A percentile compares a stretch with the other conserved stretches of the same genome.
Evolutionary conservation across 2,329 filamentous ascomycete genomes (phyloP).

Genomic region (Ceratocystis alfenasii): DNA sequence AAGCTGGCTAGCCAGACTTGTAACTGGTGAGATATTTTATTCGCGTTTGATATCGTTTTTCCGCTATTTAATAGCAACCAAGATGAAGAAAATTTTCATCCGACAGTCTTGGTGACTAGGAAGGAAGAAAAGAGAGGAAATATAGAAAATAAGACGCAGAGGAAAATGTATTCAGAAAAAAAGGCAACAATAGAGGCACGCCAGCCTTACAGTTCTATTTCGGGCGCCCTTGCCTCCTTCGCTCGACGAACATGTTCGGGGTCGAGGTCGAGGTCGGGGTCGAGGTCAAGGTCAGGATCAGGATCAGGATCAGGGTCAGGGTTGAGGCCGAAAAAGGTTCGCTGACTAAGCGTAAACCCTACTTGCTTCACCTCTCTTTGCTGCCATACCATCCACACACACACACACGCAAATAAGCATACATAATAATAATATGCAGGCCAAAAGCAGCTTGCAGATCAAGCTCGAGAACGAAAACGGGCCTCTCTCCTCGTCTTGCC

Average conservation of each 20-base stretch:
- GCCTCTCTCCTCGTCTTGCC: not conserved
- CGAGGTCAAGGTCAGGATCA: not conserved
- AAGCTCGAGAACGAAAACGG: not conserved
- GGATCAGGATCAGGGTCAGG: too few species aligned
- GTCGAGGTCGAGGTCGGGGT: not conserved
- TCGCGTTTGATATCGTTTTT: not conserved
- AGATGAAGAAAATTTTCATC: not conserved
- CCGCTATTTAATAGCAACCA: not conserved
- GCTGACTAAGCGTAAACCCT: not conserved
- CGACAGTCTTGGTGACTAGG: not conserved
- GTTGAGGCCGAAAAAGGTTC: not conserved
- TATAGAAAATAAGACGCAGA: not conserved
- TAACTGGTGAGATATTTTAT: constrained; percentile 11
- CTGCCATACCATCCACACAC: not conserved
- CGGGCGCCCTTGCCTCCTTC: not conserved
- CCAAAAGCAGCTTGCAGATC: not conserved
- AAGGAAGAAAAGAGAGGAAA: not conserved
- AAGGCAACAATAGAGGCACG: not conserved
- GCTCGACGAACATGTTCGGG: not conserved
- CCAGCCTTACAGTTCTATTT: constrained; percentile 2
- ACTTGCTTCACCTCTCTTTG: not conserved
- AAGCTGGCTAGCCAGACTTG: not conserved
- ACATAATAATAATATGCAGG: not conserved
- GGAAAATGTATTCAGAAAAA: not conserved
- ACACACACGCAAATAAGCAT: not conserved